Conservation (phyloP, 345 rosid genomes). For the Mangifera indica region DNA sequence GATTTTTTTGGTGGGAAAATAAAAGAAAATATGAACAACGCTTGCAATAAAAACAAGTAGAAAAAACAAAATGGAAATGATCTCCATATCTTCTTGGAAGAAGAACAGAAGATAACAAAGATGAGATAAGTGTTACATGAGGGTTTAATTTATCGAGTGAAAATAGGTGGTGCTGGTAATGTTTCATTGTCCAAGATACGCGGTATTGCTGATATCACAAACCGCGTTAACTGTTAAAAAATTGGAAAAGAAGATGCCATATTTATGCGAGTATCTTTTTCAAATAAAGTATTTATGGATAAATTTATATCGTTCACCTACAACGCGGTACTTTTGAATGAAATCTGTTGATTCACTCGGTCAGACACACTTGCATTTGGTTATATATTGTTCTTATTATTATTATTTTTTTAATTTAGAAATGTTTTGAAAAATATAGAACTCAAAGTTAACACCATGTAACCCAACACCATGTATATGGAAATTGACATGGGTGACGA, state of each 20-base stretch:
- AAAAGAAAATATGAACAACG: conserved; percentile 31
- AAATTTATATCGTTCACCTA: no score
- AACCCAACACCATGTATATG: no score
- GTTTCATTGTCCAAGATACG: conserved; percentile 21
- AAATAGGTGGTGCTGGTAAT: neutral
- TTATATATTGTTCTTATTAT: no score
- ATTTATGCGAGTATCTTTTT: no score
- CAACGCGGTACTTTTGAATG: no score
- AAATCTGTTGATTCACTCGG: no score
- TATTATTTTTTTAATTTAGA: no score
- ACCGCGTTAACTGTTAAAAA: conserved; percentile 41
- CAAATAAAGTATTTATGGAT: no score
- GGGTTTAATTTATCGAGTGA: neutral
- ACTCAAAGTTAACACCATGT: no score
- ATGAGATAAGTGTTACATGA: neutral
- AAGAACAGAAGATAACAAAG: neutral
- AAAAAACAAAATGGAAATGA: conserved; percentile 26
- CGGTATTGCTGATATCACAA: conserved; percentile 46
- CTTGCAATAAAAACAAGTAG: conserved; percentile 38
- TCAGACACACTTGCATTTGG: no score
- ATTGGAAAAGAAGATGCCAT: conserved; percentile 1
- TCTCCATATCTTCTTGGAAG: conserved; percentile 19
- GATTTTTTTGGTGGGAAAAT: conserved; percentile 33
- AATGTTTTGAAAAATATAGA: no score
- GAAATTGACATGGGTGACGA: no score